Evolutionary conservation across 2,329 filamentous ascomycete genomes (phyloP), one percentile per base, ranked within the genome.

Genomic region (Cladosporium sp.): DNA sequence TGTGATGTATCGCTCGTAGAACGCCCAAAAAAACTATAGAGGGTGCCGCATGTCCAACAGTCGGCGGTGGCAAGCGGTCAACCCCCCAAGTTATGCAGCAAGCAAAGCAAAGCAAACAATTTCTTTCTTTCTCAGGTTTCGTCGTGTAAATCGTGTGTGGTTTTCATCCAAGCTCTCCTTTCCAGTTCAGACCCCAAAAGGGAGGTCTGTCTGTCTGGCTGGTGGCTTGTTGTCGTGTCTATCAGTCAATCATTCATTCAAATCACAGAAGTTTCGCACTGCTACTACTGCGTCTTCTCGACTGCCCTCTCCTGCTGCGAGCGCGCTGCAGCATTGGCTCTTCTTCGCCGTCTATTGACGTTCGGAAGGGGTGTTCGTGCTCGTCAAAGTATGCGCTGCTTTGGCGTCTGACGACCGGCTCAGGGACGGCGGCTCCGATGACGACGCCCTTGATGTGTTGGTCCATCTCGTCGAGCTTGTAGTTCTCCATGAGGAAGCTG

Each of bases 401-500:
- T 5, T 54, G 49, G n/a, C 61, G 51, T n/a, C 49, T 55, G 26
- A 55, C 34, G 11, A 28, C 55, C 5, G 61, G 61, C n/a, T 64
- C 61, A 8, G 41, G 52, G 12, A 57, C 57, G 1, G 49, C 60
- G 32, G 72, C 76, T 14, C 80, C 80, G 63, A 82, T 78, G 6
- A 81, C 79, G 15, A 76, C 75, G 1, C 80, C 80, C 59, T 77
- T 77, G 15, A 80, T 78, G n/a, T 77, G 78, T 67, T 81, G 79
- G 44, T 80, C 74, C 69, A 81, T 79, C 69, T 78, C 80, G 71
- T 86, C 84, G 21, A 90, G 79, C 67, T 81, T 82, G 71, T 87
- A 86, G 73, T 90, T 84, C 73, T 80, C 80, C 82, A 88, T 84
- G n/a, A 83, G 66, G 65, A 87, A 76, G 67, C 82, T 84, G 64